phyloP scores from a whole-genome alignment of 73 alveolate species.

The Effrenium voratum region DNA sequence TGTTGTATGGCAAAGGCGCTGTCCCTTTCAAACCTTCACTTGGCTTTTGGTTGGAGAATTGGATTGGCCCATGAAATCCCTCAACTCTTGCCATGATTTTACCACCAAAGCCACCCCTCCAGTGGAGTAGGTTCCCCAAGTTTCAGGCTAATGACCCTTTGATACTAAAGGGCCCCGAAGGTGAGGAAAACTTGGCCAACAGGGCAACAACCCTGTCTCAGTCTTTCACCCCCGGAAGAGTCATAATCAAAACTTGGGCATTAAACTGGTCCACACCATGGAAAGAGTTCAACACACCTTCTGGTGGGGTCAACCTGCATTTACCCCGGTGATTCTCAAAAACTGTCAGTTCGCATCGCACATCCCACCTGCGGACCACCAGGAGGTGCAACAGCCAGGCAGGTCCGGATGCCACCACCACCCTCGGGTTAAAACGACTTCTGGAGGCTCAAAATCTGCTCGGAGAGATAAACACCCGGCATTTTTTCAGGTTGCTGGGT shows the following conservation, averaged over 20 bases:
- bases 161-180: no score
- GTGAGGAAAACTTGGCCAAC: neutral
- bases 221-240: neutral
- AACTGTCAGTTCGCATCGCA: neutral
- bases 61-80: no score
- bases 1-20: no score
- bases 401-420: conserved; percentile 74
- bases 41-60: no score
- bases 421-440: neutral
- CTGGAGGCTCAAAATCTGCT: neutral
- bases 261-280: neutral
- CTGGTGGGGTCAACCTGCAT: neutral
- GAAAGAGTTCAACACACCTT: neutral
- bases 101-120: no score
- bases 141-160: no score
- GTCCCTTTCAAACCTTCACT: no score
- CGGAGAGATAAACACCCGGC: no score
- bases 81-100: no score
- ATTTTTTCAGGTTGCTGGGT: no score
- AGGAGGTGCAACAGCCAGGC: conserved; percentile 16
- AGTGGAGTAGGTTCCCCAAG: no score
- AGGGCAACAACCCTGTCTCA: neutral
- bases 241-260: neutral
- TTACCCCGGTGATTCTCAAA: neutral
- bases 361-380: conserved; percentile 28